A percentile compares a stretch with the other conserved stretches of the same genome.
These are phyloP conservation scores for Dianthus caryophyllus DNA, from an alignment of 148 eudicot genomes.

Conservation along the genomic window DNA sequence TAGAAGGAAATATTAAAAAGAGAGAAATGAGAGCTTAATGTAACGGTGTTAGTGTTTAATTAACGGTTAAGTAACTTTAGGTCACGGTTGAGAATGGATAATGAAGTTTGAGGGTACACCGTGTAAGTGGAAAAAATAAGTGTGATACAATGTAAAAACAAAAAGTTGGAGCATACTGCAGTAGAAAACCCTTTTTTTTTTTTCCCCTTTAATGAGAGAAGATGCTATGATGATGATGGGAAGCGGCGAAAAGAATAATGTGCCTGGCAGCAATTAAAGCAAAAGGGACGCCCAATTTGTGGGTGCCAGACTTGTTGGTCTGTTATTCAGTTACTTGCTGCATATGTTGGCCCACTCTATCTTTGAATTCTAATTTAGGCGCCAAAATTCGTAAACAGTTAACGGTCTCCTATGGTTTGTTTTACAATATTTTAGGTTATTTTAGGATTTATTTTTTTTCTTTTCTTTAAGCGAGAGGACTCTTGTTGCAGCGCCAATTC, in stretches of 20 bases:
- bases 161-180: too few relatives aligned
- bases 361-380: slow-evolving; percentile 4
- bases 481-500: too few relatives aligned
- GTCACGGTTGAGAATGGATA: too few relatives aligned
- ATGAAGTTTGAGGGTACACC: too few relatives aligned
- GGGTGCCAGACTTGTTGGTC: background rate
- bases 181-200: too few relatives aligned
- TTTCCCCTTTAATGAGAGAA: too few relatives aligned
- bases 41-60: too few relatives aligned
- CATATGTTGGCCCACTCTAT: background rate
- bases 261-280: background rate
- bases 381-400: background rate
- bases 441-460: background rate
- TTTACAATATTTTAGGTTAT: background rate
- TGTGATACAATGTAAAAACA: too few relatives aligned
- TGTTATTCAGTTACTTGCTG: background rate
- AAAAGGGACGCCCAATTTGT: background rate
- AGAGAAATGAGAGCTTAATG: too few relatives aligned
- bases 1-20: too few relatives aligned
- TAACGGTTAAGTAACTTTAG: too few relatives aligned
- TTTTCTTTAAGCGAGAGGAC: background rate
- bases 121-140: too few relatives aligned
- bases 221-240: background rate
- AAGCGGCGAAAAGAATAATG: background rate
- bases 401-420: background rate